Evolutionary conservation across 2,329 filamentous ascomycete species (phyloP), one percentile per base, ranked within the genome.

Genomic region (Penicillium sp.): DNA sequence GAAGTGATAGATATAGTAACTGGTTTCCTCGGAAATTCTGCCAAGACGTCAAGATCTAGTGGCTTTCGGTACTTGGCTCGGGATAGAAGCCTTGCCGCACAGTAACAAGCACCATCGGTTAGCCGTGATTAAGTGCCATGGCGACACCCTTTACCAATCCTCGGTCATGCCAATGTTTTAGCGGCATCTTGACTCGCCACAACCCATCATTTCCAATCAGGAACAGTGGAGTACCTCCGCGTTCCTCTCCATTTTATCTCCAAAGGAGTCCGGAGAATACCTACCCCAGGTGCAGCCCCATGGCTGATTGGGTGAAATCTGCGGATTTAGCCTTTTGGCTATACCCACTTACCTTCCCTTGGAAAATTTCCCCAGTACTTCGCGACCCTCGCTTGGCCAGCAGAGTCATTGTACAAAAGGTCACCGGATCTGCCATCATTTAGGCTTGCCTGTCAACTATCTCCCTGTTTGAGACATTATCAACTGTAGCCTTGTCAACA

Each of bases 51-150:
- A 39, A 23, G 43, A 26, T 26, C 13, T 5, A 41, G 36, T 19
- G 11, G 2, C 7, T 34, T 34, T 60, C 59, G 61, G 61, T 59
- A 63, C 55, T 63, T 63, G 53, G 29, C 30, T 34, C 47, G 43
- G 29, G 27, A 10, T 32, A 10, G 18, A 27, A 54, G 55, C 53
- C 48, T 41, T 34, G n/a, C 7, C 19, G 27, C 18, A 32, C 35
- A 50, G 40, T 27, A 30, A 36, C n/a, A 45, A 42, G 30, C 34
- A 30, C 14, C 35, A 27, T 61, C 61, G 58, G 56, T 35, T 57
- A 61, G 56, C 61, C 60, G 61, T 56, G 30, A 23, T 57, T 49
- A 62, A 62, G 32, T 63, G 61, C 60, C 60, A 60, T 50, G 18
- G 29, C 52, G 49, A 26, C 7, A 6, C n/a, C 10, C 18, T 32